Evolutionary conservation across 1,284 basidiomycete genomes (phyloP).

Genomic region (Rhodotorula sp.): DNA sequence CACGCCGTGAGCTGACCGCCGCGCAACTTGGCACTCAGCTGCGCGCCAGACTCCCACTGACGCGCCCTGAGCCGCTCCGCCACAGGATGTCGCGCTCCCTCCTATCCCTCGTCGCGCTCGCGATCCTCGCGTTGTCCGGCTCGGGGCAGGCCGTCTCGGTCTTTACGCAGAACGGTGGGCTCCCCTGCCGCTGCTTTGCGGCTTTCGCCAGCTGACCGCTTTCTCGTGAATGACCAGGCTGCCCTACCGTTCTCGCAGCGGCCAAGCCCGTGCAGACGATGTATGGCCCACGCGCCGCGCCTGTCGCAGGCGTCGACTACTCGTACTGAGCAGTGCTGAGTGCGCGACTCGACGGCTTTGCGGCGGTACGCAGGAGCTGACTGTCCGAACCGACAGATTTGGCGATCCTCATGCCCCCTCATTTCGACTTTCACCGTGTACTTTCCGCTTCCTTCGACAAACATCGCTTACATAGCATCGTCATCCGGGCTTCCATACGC

Average conservation of each 20-base stretch:
- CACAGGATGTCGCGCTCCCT: neutral
- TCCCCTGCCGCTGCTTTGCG: too few relatives aligned
- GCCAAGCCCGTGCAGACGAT: neutral
- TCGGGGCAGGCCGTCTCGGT: neutral
- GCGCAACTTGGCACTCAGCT: too few relatives aligned
- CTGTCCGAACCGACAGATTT: neutral
- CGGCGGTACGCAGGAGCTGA: neutral
- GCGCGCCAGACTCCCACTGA: neutral
- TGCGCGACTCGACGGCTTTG: neutral
- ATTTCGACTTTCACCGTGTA: too few relatives aligned
- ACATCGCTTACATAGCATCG: too few relatives aligned
- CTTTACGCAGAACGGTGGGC: slow-evolving; percentile 5
- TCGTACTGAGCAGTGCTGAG: neutral
- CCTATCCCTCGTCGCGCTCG: slow-evolving; percentile 5
- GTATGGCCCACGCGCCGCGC: slow-evolving; percentile 21
- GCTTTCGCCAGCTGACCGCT: neutral
- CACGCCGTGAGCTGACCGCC: neutral
- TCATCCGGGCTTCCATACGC: too few relatives aligned
- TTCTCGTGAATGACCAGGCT: neutral
- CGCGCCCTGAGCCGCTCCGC: neutral
- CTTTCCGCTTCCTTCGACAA: too few relatives aligned
- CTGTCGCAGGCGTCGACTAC: slow-evolving; percentile 23
- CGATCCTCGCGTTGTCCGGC: neutral
- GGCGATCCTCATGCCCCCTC: too few relatives aligned
- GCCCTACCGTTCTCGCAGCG: neutral